A percentile compares a stretch with the other conserved stretches of the same genome.
phyloP scores from a whole-genome alignment of 1,139 yeast species.

The Scheffersomyces titani region DNA sequence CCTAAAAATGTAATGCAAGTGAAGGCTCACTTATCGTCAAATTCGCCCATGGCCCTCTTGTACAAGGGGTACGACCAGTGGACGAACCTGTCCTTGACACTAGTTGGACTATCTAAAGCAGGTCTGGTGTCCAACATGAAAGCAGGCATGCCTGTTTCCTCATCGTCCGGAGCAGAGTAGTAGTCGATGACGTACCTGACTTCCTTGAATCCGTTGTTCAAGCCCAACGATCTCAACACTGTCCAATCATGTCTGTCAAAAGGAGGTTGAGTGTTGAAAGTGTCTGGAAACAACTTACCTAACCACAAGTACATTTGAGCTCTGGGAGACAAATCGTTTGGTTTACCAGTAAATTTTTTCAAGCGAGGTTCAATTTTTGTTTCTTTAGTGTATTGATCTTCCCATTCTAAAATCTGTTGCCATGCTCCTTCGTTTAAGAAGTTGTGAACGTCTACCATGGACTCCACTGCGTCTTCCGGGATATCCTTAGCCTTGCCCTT shows the following conservation, averaged over 20 bases:
- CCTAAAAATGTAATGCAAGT: background rate
- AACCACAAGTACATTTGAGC: constrained; percentile 71
- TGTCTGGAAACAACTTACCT: constrained; percentile 70
- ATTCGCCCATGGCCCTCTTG: constrained; percentile 49
- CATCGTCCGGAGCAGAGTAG: constrained; percentile 91
- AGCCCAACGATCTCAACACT: constrained; percentile 68
- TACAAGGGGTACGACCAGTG: constrained; percentile 51
- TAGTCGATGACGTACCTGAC: constrained; percentile 93
- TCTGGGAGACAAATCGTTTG: constrained; percentile 84
- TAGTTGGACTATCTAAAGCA: constrained; percentile 71
- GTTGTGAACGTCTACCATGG: constrained; percentile 97
- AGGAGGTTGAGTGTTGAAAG: constrained; percentile 79
- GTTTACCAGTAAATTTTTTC: constrained; percentile 87
- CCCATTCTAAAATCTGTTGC: constrained; percentile 95
- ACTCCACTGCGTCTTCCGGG: constrained; percentile 93
- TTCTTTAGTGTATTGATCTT: constrained; percentile 53
- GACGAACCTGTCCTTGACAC: constrained; percentile 65
- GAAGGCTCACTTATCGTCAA: constrained; percentile 12
- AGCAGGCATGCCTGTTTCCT: constrained; percentile 82
- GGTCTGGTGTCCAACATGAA: constrained; percentile 94
- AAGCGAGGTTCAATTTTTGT: constrained; percentile 71
- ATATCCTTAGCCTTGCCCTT: constrained; percentile 87
- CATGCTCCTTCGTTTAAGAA: constrained; percentile 97
- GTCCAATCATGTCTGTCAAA: constrained; percentile 99
- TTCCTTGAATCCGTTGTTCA: constrained; percentile 47